These are phyloP conservation scores for Tulasnella sp. DNA, from an alignment of 768 basidiomycete species.

Conservation along the genomic window DNA sequence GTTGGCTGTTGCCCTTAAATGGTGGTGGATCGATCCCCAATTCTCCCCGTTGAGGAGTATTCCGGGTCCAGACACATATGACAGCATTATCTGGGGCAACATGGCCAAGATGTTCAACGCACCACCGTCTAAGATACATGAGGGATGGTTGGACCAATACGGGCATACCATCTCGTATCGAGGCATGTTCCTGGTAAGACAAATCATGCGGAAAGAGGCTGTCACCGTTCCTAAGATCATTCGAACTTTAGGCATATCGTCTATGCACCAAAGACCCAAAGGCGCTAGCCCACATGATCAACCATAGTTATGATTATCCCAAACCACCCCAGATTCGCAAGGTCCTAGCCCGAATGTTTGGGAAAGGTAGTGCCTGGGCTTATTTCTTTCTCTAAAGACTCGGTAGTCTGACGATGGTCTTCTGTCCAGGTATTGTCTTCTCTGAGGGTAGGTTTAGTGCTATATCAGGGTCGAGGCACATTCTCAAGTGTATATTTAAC, in stretches of 20 bases:
- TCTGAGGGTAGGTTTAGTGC: slow-evolving; percentile 22
- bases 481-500: neutral
- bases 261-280: slow-evolving; percentile 26
- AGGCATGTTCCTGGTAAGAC: slow-evolving; percentile 44
- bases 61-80: slow-evolving; percentile 25
- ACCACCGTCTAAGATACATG: slow-evolving; percentile 47
- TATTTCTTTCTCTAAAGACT: neutral
- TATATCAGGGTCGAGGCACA: neutral
- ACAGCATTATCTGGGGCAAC: slow-evolving; percentile 54
- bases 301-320: slow-evolving; percentile 31
- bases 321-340: slow-evolving; percentile 21
- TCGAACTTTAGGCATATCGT: slow-evolving; percentile 1
- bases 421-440: slow-evolving; percentile 27
- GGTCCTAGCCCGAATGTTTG: neutral
- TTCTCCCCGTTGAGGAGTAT: slow-evolving; percentile 16
- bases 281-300: slow-evolving; percentile 25
- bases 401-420: neutral
- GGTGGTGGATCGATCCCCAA: slow-evolving; percentile 20
- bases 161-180: slow-evolving; percentile 54
- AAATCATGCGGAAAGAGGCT: neutral
- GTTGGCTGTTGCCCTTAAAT: neutral
- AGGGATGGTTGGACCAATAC: slow-evolving; percentile 56
- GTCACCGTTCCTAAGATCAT: neutral
- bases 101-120: slow-evolving; percentile 50
- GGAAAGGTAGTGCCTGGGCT: neutral